A percentile compares a stretch with the other conserved stretches of the same genome.
These are phyloP conservation scores for Mesembryanthemum crystallinum DNA, from an alignment of 148 eudicot species.

Conservation along the genomic window DNA sequence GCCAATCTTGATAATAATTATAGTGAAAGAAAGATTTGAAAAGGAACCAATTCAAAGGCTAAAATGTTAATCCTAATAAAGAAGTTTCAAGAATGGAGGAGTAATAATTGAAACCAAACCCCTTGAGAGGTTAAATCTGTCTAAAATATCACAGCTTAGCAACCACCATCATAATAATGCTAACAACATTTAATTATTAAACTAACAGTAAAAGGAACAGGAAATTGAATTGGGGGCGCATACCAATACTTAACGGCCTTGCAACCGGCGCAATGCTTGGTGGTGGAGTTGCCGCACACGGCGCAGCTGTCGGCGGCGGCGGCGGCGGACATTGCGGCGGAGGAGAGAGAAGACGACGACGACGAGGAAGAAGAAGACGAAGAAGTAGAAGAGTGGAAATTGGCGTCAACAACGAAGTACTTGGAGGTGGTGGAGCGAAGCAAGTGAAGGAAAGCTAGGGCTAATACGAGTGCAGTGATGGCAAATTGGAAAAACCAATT, in stretches of 20 bases:
- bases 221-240: neutral
- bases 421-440: constrained; percentile 63
- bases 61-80: no score
- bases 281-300: constrained; percentile 41
- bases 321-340: constrained; percentile 21
- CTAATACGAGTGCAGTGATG: constrained; percentile 36
- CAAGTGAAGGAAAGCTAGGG: constrained; percentile 42
- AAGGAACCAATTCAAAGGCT: no score
- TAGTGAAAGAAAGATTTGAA: no score
- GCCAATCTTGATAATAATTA: no score
- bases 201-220: neutral
- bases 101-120: no score
- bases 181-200: neutral
- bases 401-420: constrained; percentile 46
- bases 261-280: constrained; percentile 60
- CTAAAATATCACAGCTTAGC: no score
- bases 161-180: no score
- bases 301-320: constrained; percentile 36
- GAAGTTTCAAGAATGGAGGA: no score
- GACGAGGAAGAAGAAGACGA: neutral
- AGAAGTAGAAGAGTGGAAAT: constrained; percentile 27
- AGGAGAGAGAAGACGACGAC: constrained; percentile 1
- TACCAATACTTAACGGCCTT: constrained; percentile 75
- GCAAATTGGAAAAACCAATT: constrained; percentile 44
- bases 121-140: no score